phyloP scores from a whole-genome alignment of 2,329 filamentous ascomycete species.

The Cercospora nicotianae region DNA sequence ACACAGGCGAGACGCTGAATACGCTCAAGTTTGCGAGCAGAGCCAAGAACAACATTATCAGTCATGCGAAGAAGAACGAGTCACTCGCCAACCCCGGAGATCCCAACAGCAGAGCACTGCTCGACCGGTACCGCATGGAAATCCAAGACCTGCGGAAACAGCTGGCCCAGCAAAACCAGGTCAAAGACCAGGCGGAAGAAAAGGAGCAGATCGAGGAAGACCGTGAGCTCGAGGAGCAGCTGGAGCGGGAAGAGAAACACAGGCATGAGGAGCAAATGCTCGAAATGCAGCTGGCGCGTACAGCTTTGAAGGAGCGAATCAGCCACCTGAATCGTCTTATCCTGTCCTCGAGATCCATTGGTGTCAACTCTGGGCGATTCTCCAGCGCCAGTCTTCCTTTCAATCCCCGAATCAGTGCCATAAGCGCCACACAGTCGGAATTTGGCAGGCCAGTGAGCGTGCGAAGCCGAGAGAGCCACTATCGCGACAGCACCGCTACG shows the following conservation, averaged over 20 bases:
- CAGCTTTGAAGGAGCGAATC: constrained; percentile 93
- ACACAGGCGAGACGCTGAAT: constrained; percentile 87
- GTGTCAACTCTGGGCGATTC: constrained; percentile 80
- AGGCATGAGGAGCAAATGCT: constrained; percentile 92
- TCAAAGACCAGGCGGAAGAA: constrained; percentile 49
- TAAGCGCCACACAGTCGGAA: constrained; percentile 40
- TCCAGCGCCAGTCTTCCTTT: constrained; percentile 44
- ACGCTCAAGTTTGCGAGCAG: constrained; percentile 95
- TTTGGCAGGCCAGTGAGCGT: constrained; percentile 37
- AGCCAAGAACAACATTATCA: constrained; percentile 97
- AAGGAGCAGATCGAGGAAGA: constrained; percentile 65
- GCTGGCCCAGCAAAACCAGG: constrained; percentile 77
- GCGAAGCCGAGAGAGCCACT: constrained; percentile 32
- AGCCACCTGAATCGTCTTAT: constrained; percentile 95
- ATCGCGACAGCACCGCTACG: constrained; percentile 38
- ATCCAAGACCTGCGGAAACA: constrained; percentile 79
- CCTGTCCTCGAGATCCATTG: constrained; percentile 90
- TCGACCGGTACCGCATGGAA: constrained; percentile 92
- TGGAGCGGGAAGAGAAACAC: constrained; percentile 70
- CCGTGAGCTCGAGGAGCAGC: constrained; percentile 63
- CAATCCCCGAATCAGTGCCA: constrained; percentile 40
- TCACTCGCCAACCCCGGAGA: constrained; percentile 75
- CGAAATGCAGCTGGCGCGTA: constrained; percentile 96
- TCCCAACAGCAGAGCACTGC: constrained; percentile 77
- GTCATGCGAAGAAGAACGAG: constrained; percentile 92